Conservation (phyloP, 192 early-diverging fungal species). For the Coemansia sp. region DNA sequence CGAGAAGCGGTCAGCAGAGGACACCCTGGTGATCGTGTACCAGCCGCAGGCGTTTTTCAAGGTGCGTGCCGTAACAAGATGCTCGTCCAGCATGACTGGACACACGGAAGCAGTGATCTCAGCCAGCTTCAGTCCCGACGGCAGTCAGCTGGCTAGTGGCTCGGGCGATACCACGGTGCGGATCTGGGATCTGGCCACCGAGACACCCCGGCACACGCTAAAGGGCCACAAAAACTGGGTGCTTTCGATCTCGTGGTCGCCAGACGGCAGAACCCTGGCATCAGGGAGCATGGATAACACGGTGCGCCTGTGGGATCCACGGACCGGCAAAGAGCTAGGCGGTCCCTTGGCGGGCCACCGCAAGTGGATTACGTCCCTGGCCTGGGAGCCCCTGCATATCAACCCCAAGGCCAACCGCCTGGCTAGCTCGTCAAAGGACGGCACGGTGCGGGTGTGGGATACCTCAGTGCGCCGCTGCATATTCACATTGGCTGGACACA, state of each 20-base stretch:
- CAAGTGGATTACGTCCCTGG: slow-evolving; percentile 84
- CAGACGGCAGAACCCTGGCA: slow-evolving; percentile 78
- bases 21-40: slow-evolving; percentile 87
- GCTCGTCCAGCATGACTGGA: slow-evolving; percentile 80
- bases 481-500: slow-evolving; percentile 84
- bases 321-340: slow-evolving; percentile 76
- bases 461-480: slow-evolving; percentile 68
- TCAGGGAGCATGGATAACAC: slow-evolving; percentile 95
- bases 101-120: slow-evolving; percentile 94
- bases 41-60: slow-evolving; percentile 95
- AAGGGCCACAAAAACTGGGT: slow-evolving; percentile 92
- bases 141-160: slow-evolving; percentile 87
- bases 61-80: slow-evolving; percentile 90
- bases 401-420: slow-evolving; percentile 77
- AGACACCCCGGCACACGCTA: slow-evolving; percentile 86
- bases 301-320: slow-evolving; percentile 87
- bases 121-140: slow-evolving; percentile 88
- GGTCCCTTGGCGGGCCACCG: slow-evolving; percentile 78
- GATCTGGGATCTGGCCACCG: slow-evolving; percentile 96
- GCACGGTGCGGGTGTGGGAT: slow-evolving; percentile 93
- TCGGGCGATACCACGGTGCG: slow-evolving; percentile 93
- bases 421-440: slow-evolving; percentile 90
- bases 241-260: slow-evolving; percentile 88
- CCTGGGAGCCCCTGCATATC: slow-evolving; percentile 92
- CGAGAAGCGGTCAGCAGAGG: slow-evolving; percentile 79